These are phyloP conservation scores for Gracilaria gracilis DNA, from an alignment of 23 red algal species.

Conservation along the genomic window DNA sequence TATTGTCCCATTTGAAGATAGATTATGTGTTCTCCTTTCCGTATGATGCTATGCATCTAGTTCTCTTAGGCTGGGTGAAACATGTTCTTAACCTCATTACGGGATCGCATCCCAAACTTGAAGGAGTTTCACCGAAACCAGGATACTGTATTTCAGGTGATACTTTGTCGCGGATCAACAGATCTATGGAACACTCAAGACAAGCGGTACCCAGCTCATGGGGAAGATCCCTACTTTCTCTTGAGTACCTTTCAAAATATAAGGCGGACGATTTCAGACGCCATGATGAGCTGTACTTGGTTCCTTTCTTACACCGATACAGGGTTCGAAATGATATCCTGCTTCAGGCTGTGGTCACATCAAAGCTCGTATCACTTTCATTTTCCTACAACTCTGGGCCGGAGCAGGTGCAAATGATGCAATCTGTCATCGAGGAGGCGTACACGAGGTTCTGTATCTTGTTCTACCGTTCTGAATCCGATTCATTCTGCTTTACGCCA, in stretches of 20 bases:
- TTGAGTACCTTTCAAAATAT: background rate
- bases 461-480: background rate
- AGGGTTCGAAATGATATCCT: background rate
- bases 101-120: background rate
- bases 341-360: background rate
- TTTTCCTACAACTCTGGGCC: background rate
- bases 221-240: background rate
- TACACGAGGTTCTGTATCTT: background rate
- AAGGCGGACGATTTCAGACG: background rate
- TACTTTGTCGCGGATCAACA: background rate
- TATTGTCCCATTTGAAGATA: background rate
- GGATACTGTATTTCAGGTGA: background rate
- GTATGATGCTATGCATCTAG: constrained; percentile 26
- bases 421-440: background rate
- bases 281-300: background rate
- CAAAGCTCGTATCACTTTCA: background rate
- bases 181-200: background rate
- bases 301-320: background rate
- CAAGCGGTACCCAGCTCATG: background rate
- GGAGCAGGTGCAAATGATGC: background rate
- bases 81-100: background rate
- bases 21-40: constrained; percentile 21
- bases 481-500: constrained; percentile 22
- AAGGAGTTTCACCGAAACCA: background rate
- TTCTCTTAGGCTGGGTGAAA: constrained; percentile 12